Percentiles rank a stretch among this genome's conserved stretches.
Evolutionary conservation across 768 basidiomycete species (phyloP).

Genomic region (Dacryopinax primogenitus): DNA sequence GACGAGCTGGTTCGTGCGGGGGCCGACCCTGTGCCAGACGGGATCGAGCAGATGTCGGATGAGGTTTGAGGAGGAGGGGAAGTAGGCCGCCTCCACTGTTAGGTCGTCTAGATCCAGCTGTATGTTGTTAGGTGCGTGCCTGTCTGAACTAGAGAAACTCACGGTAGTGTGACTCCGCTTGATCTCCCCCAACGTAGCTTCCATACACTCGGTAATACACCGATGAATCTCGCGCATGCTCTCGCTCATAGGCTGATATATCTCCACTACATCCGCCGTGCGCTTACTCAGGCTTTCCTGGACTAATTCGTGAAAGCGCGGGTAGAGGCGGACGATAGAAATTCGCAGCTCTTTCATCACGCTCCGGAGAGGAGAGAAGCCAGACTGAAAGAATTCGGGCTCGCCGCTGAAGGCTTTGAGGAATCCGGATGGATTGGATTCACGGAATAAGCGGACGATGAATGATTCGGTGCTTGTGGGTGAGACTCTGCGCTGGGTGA

Average conservation of each 20-base stretch:
- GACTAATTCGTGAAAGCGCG: conserved; percentile 87
- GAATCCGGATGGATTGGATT: conserved; percentile 79
- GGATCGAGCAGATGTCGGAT: conserved; percentile 82
- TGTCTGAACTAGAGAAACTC: conserved; percentile 8
- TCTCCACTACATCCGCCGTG: conserved; percentile 80
- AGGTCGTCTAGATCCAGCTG: conserved; percentile 91
- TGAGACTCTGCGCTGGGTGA: conserved; percentile 48
- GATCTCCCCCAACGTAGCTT: conserved; percentile 71
- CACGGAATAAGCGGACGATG: conserved; percentile 78
- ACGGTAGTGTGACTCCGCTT: conserved; percentile 74
- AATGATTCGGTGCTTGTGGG: conserved; percentile 80
- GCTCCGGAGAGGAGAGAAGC: conserved; percentile 78
- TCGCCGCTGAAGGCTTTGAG: conserved; percentile 96
- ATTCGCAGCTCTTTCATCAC: conserved; percentile 89
- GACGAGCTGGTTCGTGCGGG: conserved; percentile 82
- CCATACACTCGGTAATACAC: conserved; percentile 90
- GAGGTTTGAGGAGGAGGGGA: conserved; percentile 78
- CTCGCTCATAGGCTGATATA: conserved; percentile 74
- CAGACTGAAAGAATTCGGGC: conserved; percentile 86
- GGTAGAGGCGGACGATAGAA: conserved; percentile 80
- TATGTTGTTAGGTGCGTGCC: background rate
- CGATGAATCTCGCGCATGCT: conserved; percentile 86
- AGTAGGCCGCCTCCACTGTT: conserved; percentile 85
- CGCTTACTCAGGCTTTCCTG: conserved; percentile 70
- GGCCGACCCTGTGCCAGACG: conserved; percentile 93